A percentile compares a stretch with the other conserved stretches of the same genome.
phyloP scores from a whole-genome alignment of 78 protist species.

The Dictyostelium capitatum region DNA sequence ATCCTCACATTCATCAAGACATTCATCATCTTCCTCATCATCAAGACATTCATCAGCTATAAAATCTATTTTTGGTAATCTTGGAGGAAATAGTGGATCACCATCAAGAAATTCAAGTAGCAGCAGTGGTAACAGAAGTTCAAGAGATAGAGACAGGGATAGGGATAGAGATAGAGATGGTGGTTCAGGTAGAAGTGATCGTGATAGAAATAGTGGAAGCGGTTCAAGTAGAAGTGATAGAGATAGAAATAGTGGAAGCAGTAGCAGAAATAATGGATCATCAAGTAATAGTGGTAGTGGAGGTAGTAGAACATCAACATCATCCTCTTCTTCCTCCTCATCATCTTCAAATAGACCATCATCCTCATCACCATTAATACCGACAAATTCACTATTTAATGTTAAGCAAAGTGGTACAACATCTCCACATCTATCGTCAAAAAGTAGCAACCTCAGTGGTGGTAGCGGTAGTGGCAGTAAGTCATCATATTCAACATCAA shows the following conservation, averaged over 20 bases:
- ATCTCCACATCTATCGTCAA: not conserved
- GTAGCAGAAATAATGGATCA: not conserved
- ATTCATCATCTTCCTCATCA: constrained; percentile 19
- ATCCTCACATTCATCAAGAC: not conserved
- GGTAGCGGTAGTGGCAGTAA: not conserved
- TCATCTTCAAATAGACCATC: not conserved
- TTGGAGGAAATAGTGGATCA: not conserved
- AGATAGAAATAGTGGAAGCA: not conserved
- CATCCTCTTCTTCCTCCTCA: not conserved
- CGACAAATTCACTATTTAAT: not conserved
- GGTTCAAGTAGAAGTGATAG: not conserved
- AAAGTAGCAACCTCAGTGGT: not conserved
- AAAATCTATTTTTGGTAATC: constrained; percentile 4
- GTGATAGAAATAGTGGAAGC: not conserved
- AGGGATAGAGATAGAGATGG: not conserved
- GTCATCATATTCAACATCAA: not conserved
- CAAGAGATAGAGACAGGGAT: not conserved
- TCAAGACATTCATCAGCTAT: not conserved
- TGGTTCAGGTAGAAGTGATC: not conserved
- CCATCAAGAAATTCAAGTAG: not conserved
- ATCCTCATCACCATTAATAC: not conserved
- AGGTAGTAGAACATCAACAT: not conserved
- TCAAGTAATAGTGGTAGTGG: not conserved
- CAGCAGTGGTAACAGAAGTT: not conserved
- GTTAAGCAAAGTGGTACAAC: not conserved